Evolutionary conservation across 1,139 yeast species (phyloP), one percentile per base, ranked within the genome.

Genomic region (Groenewaldozyma sp.): DNA sequence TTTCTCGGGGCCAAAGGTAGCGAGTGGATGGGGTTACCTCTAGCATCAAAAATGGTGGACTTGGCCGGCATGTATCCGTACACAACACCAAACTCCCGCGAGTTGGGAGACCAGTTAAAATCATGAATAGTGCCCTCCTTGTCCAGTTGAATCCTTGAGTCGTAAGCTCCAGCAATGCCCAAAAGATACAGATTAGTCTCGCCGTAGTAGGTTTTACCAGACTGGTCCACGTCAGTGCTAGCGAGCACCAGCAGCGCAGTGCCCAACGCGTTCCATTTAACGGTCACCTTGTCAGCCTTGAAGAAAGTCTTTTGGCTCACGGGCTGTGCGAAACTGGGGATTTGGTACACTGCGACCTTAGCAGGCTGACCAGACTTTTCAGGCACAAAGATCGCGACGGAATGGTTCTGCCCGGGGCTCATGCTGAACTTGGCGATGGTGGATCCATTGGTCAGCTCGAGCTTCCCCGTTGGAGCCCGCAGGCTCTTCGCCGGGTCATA

Each of bases 61-160:
- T 83, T 83, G 21, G 96, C 86, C 1, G 99, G 99, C 98, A 93
- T 93, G 63, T 74, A 88, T 28, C 98, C 99, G 58, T 88, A 88
- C 45, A 83, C 87, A 37, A 91, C 98, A 44, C 96, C 97, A 67
- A 93, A 93, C 66, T 91, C 97, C 53, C 95, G 74, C 17, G 95
- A 86, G 39, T 88, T 78, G 45, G 97, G 96, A 22, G 95, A 82
- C 99, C 99, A 93, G 26, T 94, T 80, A 49, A 91, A 82, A 60
- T 91, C 98, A 64, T 93, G 96, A 51, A 93, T 87, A 35, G 98
- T 97, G 21, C 98, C 98, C 55, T 86, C 95, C 56, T 83, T 80
- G 46, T 82, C 86, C 54, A 93, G 75, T 44, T 78, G 75, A 53
- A 93, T 88, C 55, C 95, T 73, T 35, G 91, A 83, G 55, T 91